Conservation (phyloP, 176 grass and related monocot genomes). For the Oryza australiensis region DNA sequence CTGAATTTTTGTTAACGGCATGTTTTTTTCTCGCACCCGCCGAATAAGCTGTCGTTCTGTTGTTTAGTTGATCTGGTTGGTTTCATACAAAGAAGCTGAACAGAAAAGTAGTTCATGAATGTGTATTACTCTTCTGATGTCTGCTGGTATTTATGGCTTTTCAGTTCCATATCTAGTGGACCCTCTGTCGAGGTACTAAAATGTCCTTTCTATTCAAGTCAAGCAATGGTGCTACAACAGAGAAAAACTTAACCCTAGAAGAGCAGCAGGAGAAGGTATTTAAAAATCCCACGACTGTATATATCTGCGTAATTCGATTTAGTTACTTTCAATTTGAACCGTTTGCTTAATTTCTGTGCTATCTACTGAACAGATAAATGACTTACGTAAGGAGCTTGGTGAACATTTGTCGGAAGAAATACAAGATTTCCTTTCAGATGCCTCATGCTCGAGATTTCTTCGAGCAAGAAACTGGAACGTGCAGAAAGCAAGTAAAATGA, state of each 20-base stretch:
- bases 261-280: constrained; percentile 57
- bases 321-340: neutral
- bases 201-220: constrained; percentile 64
- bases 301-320: neutral
- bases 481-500: constrained; percentile 72
- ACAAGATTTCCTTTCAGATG: constrained; percentile 62
- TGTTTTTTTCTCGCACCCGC: neutral
- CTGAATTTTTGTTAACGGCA: constrained; percentile 2
- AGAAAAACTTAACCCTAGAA: constrained; percentile 39
- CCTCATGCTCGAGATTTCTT: constrained; percentile 53
- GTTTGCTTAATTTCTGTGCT: constrained; percentile 12
- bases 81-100: neutral
- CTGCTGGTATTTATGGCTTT: neutral
- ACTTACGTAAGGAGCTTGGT: constrained; percentile 53
- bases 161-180: constrained; percentile 14
- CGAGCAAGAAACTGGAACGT: constrained; percentile 69
- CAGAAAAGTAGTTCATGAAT: neutral
- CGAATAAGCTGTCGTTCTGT: neutral
- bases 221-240: constrained; percentile 36
- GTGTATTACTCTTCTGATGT: neutral
- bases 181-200: constrained; percentile 4
- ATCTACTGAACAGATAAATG: constrained; percentile 54
- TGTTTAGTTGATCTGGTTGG: neutral
- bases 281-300: neutral
- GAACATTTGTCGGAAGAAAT: constrained; percentile 38